phyloP scores from a whole-genome alignment of 2,329 filamentous ascomycete genomes.

The Tothia fuscella region DNA sequence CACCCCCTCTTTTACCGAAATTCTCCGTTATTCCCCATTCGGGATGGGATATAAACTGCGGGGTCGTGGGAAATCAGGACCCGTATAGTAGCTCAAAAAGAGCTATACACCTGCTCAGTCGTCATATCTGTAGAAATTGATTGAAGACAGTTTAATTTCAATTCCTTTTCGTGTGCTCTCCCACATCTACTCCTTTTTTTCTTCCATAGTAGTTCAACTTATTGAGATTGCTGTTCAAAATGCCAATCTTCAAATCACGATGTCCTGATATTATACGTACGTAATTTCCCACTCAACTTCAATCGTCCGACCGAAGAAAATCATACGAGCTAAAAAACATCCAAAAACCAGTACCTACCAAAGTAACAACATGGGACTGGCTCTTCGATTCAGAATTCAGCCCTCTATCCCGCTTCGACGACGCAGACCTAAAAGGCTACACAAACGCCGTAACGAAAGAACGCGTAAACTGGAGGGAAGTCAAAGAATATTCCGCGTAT shows the following conservation, averaged over 20 bases:
- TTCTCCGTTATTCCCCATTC: too few species aligned
- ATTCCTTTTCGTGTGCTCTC: too few species aligned
- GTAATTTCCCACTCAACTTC: not conserved
- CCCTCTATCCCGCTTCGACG: conserved; percentile 30
- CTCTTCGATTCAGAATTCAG: conserved; percentile 46
- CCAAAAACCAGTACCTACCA: conserved; percentile 34
- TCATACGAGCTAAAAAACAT: not conserved
- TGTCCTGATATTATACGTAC: conserved; percentile 7
- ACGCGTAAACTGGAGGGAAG: conserved; percentile 43
- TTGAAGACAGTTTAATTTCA: too few species aligned
- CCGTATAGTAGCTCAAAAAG: too few species aligned
- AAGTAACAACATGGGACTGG: conserved; percentile 49
- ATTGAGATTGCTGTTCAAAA: not conserved
- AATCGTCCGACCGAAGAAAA: not conserved
- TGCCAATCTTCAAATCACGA: conserved; percentile 6
- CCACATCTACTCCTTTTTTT: too few species aligned
- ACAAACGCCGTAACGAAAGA: conserved; percentile 48
- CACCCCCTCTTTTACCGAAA: too few species aligned
- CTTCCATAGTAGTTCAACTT: too few species aligned
- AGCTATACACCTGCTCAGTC: too few species aligned
- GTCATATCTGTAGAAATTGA: too few species aligned
- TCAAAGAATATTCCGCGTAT: conserved; percentile 45
- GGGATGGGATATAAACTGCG: too few species aligned
- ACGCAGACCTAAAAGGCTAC: conserved; percentile 37
- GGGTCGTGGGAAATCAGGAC: too few species aligned